phyloP scores from a whole-genome alignment of 495 filamentous ascomycete genomes.

The Mytilinidion resinicola region DNA sequence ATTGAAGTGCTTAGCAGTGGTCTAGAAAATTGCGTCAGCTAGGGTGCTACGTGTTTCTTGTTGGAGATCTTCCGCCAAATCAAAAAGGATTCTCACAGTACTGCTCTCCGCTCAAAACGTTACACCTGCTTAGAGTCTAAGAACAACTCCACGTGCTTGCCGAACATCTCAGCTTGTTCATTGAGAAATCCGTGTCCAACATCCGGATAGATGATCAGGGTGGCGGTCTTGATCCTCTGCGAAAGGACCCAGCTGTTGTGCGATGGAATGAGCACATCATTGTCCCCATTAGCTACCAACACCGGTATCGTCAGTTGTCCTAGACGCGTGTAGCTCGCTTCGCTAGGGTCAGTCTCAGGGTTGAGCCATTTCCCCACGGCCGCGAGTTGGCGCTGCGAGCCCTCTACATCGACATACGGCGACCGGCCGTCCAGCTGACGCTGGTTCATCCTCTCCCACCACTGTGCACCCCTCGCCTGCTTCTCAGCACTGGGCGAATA shows the following conservation, averaged over 20 bases:
- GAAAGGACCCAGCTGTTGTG: constrained; percentile 29
- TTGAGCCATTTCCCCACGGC: constrained; percentile 26
- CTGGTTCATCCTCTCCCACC: constrained; percentile 24
- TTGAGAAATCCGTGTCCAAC: constrained; percentile 32
- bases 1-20: no score
- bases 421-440: constrained; percentile 3
- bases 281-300: constrained; percentile 34
- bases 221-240: constrained; percentile 26
- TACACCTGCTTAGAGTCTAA: background rate
- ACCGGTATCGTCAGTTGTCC: constrained; percentile 31
- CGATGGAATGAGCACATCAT: constrained; percentile 31
- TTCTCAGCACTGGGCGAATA: constrained; percentile 19
- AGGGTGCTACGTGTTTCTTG: no score
- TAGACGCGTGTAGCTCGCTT: constrained; percentile 26
- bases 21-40: no score
- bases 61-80: no score
- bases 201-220: constrained; percentile 32
- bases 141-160: constrained; percentile 1
- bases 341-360: background rate
- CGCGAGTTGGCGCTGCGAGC: constrained; percentile 21
- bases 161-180: constrained; percentile 9
- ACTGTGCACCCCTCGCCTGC: constrained; percentile 16
- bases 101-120: no score
- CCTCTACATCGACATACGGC: constrained; percentile 16
- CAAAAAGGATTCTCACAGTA: no score